Evolutionary conservation across 495 filamentous ascomycete genomes (phyloP), one percentile per base, ranked within the genome.

Genomic region (Hypoxylon trugodes): DNA sequence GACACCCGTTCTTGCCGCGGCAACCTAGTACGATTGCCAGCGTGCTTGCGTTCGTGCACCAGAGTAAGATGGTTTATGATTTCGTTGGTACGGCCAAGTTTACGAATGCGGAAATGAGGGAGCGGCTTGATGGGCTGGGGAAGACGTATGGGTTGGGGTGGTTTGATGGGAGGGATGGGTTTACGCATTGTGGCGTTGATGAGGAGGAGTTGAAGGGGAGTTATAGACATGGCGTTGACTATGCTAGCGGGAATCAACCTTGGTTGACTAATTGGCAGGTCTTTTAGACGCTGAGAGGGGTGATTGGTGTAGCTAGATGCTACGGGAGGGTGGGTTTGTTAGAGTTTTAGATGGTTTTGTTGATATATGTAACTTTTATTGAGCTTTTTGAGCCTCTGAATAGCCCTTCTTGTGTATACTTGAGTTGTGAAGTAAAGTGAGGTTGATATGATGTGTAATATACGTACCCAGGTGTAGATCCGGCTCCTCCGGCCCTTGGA

Each of bases 91-190:
- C 87, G 24, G 82, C 86, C 47, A 83, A 83, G 73, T 73, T 87
- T 59, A 79, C 76, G 33, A 84, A 83, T 25, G 72, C 74, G 4
- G 67, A 84, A 68, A 87, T 90, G 81, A 81, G 79, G 43, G 51
- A 71, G 25, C 74, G 79, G 59, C 75, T 91, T 22, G 81, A 80
- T 50, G 64, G 56, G 4, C 58, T 83, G 13, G 78, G 77, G 10
- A 89, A 89, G 77, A 85, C 76, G 37, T 92, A 90, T 69, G 89
- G 86, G 0, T 73, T 91, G 13, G 89, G 89, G 2, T 91, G 89
- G 89, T 91, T 90, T 64, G 73, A 73, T 12, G 89, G 89, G 0
- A 61, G 87, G 2, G 89, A 92, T 61, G 84, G 84, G 5, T 76
- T 84, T 60, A 75, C 75, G 40, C 89, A 91, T 76, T 84, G 86